Conservation (phyloP, 768 basidiomycete genomes). For the Xanthoconium stramineum region DNA sequence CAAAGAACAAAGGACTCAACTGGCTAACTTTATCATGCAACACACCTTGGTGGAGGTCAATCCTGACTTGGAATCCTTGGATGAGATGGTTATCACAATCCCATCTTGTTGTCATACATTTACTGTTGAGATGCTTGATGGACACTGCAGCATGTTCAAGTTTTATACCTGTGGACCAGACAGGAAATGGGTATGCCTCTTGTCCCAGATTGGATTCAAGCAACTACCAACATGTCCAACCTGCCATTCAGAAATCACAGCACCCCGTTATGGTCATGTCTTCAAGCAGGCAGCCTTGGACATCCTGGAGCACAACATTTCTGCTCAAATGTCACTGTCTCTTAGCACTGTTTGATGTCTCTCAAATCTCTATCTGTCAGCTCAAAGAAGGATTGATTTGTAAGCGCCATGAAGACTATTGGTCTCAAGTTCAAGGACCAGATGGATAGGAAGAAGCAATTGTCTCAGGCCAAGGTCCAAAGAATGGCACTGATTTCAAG, state of each 20-base stretch:
- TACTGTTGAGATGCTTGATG: slow-evolving; percentile 71
- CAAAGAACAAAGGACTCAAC: slow-evolving; percentile 32
- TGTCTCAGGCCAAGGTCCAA: slow-evolving; percentile 9
- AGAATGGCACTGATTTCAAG: slow-evolving; percentile 12
- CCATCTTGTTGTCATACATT: slow-evolving; percentile 62
- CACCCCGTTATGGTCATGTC: slow-evolving; percentile 58
- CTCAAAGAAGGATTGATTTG: slow-evolving; percentile 15
- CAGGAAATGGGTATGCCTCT: slow-evolving; percentile 43
- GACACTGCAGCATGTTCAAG: slow-evolving; percentile 46
- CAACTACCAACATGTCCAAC: slow-evolving; percentile 57
- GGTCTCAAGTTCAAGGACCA: slow-evolving; percentile 15
- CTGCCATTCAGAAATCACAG: slow-evolving; percentile 55
- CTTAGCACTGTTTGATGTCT: slow-evolving; percentile 30
- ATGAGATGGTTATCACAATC: slow-evolving; percentile 58
- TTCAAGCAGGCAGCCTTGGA: slow-evolving; percentile 63
- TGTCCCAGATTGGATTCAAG: slow-evolving; percentile 38
- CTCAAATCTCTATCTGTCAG: slow-evolving; percentile 30
- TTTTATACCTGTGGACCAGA: slow-evolving; percentile 42
- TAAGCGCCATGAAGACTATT: slow-evolving; percentile 7
- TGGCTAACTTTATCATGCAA: slow-evolving; percentile 60
- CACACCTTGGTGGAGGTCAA: slow-evolving; percentile 49
- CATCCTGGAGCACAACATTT: slow-evolving; percentile 62
- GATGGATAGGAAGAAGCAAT: not conserved
- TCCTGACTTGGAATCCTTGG: slow-evolving; percentile 36
- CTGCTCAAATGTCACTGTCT: slow-evolving; percentile 45